Evolutionary conservation across 257 asterid species (phyloP).

Genomic region (Ballota nigra): DNA sequence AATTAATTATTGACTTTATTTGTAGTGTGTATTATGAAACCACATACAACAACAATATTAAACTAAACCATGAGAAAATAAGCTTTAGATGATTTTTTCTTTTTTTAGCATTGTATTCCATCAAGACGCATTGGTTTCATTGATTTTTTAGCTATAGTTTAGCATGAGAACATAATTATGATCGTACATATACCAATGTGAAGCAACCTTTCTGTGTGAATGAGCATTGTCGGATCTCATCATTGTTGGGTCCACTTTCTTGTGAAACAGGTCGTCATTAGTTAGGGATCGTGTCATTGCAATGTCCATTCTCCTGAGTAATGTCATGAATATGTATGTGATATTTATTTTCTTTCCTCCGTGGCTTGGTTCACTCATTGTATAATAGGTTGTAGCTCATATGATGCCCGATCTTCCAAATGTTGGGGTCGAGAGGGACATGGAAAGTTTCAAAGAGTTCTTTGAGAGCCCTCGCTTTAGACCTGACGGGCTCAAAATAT

Average conservation of each 20-base stretch:
- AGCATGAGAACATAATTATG: background rate
- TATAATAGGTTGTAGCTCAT: slow-evolving; percentile 90
- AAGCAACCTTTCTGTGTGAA: background rate
- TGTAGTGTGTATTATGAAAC: no score
- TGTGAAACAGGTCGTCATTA: background rate
- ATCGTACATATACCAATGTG: background rate
- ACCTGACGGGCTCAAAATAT: slow-evolving; percentile 95
- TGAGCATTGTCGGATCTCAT: background rate
- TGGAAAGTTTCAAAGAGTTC: slow-evolving; percentile 98
- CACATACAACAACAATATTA: no score
- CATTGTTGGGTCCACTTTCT: background rate
- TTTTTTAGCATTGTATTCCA: no score
- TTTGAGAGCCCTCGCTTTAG: slow-evolving; percentile 94
- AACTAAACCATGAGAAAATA: no score
- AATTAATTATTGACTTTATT: no score
- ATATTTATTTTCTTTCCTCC: background rate
- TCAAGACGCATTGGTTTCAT: background rate
- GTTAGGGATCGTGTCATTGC: background rate
- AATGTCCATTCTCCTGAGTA: background rate
- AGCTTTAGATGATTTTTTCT: no score
- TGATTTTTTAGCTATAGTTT: no score
- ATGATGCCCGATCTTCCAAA: slow-evolving; percentile 99
- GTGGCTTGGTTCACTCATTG: slow-evolving; percentile 9
- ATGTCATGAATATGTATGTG: background rate
- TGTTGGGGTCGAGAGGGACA: slow-evolving; percentile 95